These are phyloP conservation scores for Neospora caninum DNA, from an alignment of 169 alveolate genomes.

Conservation along the genomic window DNA sequence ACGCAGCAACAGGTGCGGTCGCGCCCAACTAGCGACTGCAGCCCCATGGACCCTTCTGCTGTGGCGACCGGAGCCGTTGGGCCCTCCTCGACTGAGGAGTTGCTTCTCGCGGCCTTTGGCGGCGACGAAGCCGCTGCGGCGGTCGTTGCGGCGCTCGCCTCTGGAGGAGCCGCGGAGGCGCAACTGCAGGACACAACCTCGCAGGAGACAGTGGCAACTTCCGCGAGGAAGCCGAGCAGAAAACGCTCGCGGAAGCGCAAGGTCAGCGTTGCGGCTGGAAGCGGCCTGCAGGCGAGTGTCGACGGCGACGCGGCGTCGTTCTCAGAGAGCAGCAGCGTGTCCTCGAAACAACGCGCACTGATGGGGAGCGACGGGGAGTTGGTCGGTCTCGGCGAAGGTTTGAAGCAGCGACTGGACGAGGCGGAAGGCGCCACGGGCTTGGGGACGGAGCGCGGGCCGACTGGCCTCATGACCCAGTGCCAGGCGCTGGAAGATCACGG, in stretches of 20 bases:
- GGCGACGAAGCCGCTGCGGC: background rate
- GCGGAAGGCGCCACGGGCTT: background rate
- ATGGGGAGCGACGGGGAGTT: background rate
- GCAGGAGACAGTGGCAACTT: background rate
- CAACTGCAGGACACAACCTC: background rate
- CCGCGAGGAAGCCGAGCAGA: background rate
- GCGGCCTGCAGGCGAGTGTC: background rate
- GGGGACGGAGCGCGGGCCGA: background rate
- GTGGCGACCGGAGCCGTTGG: background rate
- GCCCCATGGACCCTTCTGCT: background rate
- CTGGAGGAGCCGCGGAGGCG: background rate
- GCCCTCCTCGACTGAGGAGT: background rate
- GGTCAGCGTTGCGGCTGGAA: background rate
- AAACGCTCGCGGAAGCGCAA: background rate
- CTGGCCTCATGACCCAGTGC: background rate
- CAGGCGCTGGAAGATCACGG: background rate
- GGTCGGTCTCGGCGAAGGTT: background rate
- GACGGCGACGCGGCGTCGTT: background rate
- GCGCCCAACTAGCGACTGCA: background rate
- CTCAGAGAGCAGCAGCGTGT: background rate
- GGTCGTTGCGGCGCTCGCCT: background rate
- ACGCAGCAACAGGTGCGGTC: constrained; percentile 8
- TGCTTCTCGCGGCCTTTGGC: background rate
- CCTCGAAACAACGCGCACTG: background rate
- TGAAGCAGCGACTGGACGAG: background rate